Evolutionary conservation across 1,284 basidiomycete genomes (phyloP).

Genomic region (Boletus mariae): DNA sequence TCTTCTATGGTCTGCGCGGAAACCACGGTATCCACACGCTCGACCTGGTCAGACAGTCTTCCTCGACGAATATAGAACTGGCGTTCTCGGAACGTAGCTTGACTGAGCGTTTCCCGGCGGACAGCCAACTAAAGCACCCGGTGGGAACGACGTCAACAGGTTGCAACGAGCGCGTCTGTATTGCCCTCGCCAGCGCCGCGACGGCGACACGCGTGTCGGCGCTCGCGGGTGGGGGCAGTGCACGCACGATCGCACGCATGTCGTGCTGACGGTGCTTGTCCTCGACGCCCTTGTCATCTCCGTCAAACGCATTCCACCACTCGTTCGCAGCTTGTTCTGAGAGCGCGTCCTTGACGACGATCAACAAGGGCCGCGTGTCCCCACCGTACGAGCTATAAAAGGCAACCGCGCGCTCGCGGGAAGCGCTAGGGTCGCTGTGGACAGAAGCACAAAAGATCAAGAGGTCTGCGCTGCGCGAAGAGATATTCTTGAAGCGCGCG

Average conservation of each 20-base stretch:
- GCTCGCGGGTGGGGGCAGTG: constrained; percentile 13
- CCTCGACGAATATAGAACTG: not conserved
- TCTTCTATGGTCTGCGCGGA: not conserved
- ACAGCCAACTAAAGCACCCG: constrained; percentile 24
- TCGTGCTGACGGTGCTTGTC: not conserved
- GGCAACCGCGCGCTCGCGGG: constrained; percentile 14
- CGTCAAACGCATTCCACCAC: constrained; percentile 19
- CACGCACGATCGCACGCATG: constrained; percentile 23
- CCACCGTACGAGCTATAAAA: constrained; percentile 27
- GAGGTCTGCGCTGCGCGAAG: constrained; percentile 24
- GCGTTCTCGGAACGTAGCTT: constrained; percentile 5
- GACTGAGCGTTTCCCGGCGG: constrained; percentile 5
- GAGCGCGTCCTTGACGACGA: constrained; percentile 23
- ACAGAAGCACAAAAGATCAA: constrained; percentile 24
- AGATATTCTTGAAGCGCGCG: constrained; percentile 22
- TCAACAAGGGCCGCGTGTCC: constrained; percentile 25
- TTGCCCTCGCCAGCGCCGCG: constrained; percentile 9
- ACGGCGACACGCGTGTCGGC: constrained; percentile 5
- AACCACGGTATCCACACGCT: constrained; percentile 19
- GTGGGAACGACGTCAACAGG: constrained; percentile 20
- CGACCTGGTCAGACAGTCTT: constrained; percentile 15
- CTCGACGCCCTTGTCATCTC: not conserved
- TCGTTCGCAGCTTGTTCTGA: constrained; percentile 19
- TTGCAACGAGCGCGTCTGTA: constrained; percentile 24
- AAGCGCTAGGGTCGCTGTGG: not conserved